phyloP scores from a whole-genome alignment of 1,139 yeast genomes.

The Yarrowia galli region DNA sequence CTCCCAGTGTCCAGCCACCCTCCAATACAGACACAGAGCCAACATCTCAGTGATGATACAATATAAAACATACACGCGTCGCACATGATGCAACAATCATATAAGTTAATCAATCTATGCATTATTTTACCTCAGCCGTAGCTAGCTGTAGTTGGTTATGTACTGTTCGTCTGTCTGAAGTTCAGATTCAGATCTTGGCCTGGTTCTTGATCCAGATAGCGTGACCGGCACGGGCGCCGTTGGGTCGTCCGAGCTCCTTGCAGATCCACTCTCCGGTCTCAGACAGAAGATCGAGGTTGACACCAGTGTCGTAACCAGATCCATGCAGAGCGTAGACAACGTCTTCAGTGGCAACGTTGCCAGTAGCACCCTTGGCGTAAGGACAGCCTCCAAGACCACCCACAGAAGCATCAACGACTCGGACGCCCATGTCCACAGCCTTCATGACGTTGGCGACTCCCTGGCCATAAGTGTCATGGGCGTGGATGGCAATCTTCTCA shows the following conservation, averaged over 20 bases:
- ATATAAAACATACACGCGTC: background rate
- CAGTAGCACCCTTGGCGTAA: conserved; percentile 52
- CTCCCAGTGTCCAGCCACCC: conserved; percentile 3
- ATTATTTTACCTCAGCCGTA: conserved; percentile 1
- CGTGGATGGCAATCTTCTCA: conserved; percentile 50
- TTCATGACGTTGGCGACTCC: conserved; percentile 51
- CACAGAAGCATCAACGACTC: conserved; percentile 50
- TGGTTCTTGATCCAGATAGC: conserved; percentile 44
- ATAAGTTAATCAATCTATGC: conserved; percentile 26
- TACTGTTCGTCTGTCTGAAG: background rate
- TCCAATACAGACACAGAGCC: conserved; percentile 3
- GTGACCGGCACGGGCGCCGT: conserved; percentile 49
- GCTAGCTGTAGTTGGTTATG: background rate
- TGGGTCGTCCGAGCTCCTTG: conserved; percentile 45
- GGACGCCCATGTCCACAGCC: conserved; percentile 50
- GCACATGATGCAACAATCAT: background rate
- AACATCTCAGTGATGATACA: background rate
- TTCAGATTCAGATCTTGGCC: conserved; percentile 10
- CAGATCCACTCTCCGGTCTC: conserved; percentile 50
- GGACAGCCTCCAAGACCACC: conserved; percentile 54
- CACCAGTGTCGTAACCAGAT: conserved; percentile 50
- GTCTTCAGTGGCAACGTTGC: conserved; percentile 52
- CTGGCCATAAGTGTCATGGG: conserved; percentile 53
- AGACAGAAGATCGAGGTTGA: conserved; percentile 47
- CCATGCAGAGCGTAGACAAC: conserved; percentile 52